Evolutionary conservation across 2,329 filamentous ascomycete species (phyloP).

Genomic region (Pseudopithomyces chartarum): DNA sequence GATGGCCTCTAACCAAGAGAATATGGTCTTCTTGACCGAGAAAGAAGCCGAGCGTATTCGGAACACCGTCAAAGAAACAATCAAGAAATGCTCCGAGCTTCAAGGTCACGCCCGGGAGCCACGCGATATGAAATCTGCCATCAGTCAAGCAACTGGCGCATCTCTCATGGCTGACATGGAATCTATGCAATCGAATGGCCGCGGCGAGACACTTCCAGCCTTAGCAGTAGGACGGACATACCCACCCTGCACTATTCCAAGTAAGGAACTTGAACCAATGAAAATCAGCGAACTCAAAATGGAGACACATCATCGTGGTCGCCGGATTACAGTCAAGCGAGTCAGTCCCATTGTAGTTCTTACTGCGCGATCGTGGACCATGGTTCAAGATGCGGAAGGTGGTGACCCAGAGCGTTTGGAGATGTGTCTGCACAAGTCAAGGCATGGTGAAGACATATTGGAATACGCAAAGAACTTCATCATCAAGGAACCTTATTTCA

Average conservation of each 20-base stretch:
- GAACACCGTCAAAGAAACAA: constrained; percentile 24
- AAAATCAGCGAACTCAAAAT: constrained; percentile 43
- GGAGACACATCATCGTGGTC: constrained; percentile 49
- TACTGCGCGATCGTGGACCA: constrained; percentile 39
- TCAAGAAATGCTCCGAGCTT: constrained; percentile 23
- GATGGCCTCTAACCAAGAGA: constrained; percentile 21
- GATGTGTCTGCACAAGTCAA: constrained; percentile 29
- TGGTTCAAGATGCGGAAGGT: constrained; percentile 43
- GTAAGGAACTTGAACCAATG: constrained; percentile 26
- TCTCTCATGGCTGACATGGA: constrained; percentile 39
- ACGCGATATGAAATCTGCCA: constrained; percentile 28
- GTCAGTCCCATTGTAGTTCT: constrained; percentile 36
- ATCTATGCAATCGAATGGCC: constrained; percentile 24
- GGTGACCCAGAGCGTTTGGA: constrained; percentile 41
- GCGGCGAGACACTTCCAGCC: constrained; percentile 24
- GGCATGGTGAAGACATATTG: constrained; percentile 43
- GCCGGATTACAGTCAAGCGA: constrained; percentile 41
- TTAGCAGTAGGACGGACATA: constrained; percentile 30
- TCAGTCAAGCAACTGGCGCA: constrained; percentile 34
- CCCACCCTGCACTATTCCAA: constrained; percentile 23
- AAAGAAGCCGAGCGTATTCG: constrained; percentile 33
- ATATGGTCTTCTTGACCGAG: constrained; percentile 34
- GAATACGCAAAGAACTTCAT: constrained; percentile 44
- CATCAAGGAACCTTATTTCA: constrained; percentile 63
- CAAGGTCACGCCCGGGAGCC: constrained; percentile 20